Percentiles rank a stretch among this genome's conserved stretches.
Conservation (phyloP, 768 basidiomycete genomes). For the Suillus paluster region DNA sequence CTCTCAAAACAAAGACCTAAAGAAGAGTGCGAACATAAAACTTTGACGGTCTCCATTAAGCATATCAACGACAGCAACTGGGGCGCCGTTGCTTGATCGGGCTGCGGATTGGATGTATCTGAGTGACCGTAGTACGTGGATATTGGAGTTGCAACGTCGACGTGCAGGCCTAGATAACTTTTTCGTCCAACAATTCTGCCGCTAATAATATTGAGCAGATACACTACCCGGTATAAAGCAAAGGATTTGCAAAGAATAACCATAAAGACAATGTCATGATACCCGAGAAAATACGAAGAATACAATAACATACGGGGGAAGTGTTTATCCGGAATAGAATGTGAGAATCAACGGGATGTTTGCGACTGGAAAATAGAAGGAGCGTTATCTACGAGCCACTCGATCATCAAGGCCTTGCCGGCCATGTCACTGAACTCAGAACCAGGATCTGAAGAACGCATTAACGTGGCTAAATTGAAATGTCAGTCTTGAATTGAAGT, state of each 20-base stretch:
- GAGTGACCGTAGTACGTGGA: background rate
- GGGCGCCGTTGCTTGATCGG: background rate
- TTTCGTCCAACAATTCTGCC: background rate
- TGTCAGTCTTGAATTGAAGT: conserved; percentile 8
- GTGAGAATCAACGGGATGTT: conserved; percentile 18
- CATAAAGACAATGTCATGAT: background rate
- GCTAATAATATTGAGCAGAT: background rate
- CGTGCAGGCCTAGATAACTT: no score
- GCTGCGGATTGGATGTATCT: background rate
- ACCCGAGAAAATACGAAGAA: conserved; percentile 17
- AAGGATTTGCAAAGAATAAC: background rate
- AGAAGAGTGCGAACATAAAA: no score
- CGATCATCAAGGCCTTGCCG: conserved; percentile 89
- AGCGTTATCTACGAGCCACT: conserved; percentile 95
- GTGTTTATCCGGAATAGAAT: conserved; percentile 9
- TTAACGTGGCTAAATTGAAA: conserved; percentile 77
- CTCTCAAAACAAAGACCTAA: no score
- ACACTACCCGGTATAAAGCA: background rate
- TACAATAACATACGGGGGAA: conserved; percentile 34
- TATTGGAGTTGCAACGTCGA: background rate
- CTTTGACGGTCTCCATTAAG: background rate
- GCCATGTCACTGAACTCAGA: conserved; percentile 98
- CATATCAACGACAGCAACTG: background rate
- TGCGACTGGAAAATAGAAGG: conserved; percentile 48
- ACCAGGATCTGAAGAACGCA: conserved; percentile 84